Evolutionary conservation across 1,284 basidiomycete genomes (phyloP), one percentile per base, ranked within the genome.

Genomic region (Ustilago crameri): DNA sequence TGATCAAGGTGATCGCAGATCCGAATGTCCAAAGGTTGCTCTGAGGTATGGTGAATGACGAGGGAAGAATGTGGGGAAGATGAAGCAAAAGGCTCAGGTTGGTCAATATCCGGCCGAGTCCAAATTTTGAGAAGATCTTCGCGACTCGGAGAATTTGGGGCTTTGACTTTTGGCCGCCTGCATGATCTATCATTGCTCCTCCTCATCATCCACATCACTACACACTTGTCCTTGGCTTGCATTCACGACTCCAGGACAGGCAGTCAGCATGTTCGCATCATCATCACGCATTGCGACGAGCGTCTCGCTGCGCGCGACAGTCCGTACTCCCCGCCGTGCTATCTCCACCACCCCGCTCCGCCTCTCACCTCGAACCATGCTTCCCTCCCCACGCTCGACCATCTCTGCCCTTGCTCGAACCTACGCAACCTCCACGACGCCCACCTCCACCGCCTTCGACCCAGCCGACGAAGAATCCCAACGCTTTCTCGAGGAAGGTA

Each of bases 401-500:
- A 14, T 18, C 20, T 18, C 14, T 40, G 17, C 17, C 9, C 18
- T 40, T 18, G 41, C 20, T 14, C 67, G 61, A 14, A 42, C 30
- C 14, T 93, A 90, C 87, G 93, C 93, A 7, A 91, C 91, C 22
- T 91, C 92, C 23, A 89, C 90, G 5, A 91, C 91, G 0, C 87
- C 89, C 2, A 89, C 92, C 65, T 92, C 91, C 2, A 90, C 90
- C 23, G 86, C 91, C 18, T 87, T 88, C 38, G 93, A 97, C 84
- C 93, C 93, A 23, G 90, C 91, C 49, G 90, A 94, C 68, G 86
- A 87, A 18, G 92, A 93, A 84, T 92, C 93, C 0, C 86, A 92
- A 81, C 87, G 88, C 51, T 91, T 91, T 64, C 87, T 96, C 17
- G 93, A 96, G 83, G 88, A 91, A 77, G 94, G 94, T 42, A 95